Percentiles rank a stretch among this genome's conserved stretches.
Conservation (phyloP, 495 filamentous ascomycete species). For the Trichocladium uniseriatum region DNA sequence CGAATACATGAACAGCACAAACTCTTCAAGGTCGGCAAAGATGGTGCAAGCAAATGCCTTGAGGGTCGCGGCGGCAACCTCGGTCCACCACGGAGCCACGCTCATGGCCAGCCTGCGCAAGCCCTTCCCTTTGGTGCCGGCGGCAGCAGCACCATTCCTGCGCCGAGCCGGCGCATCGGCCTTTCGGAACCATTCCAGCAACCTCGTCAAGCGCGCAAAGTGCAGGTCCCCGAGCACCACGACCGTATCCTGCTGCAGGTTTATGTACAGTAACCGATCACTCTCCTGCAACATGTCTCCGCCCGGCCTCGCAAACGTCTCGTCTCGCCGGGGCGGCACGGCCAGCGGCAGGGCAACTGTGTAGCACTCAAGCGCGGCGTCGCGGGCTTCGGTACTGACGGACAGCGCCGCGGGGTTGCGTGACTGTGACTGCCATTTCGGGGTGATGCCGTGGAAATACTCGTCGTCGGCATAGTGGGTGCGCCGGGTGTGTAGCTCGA, state of each 20-base stretch:
- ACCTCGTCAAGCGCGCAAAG: constrained; percentile 9
- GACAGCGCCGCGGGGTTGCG: constrained; percentile 27
- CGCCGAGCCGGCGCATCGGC: not conserved
- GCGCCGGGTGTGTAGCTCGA: constrained; percentile 27
- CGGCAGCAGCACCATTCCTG: not conserved
- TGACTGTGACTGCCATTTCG: constrained; percentile 23
- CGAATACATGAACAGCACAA: constrained; percentile 20
- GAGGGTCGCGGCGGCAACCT: constrained; percentile 18
- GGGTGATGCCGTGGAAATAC: not conserved
- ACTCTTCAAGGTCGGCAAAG: constrained; percentile 23
- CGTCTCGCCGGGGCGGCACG: not conserved
- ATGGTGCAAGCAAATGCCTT: constrained; percentile 19
- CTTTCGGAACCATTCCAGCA: constrained; percentile 21
- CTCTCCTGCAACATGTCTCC: constrained; percentile 2
- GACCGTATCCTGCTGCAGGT: constrained; percentile 23
- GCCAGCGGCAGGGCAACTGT: constrained; percentile 23
- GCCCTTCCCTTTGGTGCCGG: constrained; percentile 33
- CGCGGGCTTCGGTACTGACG: constrained; percentile 26
- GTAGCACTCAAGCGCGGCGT: constrained; percentile 23
- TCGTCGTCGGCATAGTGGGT: constrained; percentile 21
- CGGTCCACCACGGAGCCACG: constrained; percentile 52
- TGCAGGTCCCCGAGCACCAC: constrained; percentile 22
- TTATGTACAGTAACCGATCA: constrained; percentile 22
- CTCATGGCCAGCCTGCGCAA: constrained; percentile 52
- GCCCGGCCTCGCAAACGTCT: constrained; percentile 13